Evolutionary conservation across 2,329 filamentous ascomycete genomes (phyloP).

Genomic region (Hirsutella thompsonii): DNA sequence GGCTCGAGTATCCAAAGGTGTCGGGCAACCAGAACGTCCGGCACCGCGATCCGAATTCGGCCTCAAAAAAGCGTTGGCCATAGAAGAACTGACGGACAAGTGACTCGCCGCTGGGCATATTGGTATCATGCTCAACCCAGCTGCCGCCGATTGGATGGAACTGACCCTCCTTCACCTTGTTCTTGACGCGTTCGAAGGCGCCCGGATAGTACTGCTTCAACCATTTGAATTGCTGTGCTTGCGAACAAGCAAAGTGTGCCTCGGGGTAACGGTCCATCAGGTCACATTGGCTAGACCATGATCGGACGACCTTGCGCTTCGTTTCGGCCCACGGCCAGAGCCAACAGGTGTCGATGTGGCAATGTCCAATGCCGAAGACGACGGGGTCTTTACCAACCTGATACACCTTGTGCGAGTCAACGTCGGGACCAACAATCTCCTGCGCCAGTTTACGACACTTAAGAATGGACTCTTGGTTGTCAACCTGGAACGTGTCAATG

Average conservation of each 20-base stretch:
- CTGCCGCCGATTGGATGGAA: constrained; percentile 95
- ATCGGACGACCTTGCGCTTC: constrained; percentile 88
- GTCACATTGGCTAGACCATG: constrained; percentile 94
- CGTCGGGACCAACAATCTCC: constrained; percentile 66
- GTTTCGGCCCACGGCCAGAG: constrained; percentile 98
- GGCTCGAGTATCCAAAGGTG: constrained; percentile 93
- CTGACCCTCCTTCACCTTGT: constrained; percentile 76
- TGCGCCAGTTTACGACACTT: constrained; percentile 72
- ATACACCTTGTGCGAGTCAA: constrained; percentile 79
- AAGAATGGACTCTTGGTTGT: constrained; percentile 63
- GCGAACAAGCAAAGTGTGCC: constrained; percentile 81
- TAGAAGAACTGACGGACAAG: constrained; percentile 90
- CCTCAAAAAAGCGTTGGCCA: constrained; percentile 89
- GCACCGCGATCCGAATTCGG: constrained; percentile 77
- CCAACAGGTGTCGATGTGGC: constrained; percentile 98
- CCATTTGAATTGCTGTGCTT: constrained; percentile 98
- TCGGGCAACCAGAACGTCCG: constrained; percentile 96
- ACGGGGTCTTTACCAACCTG: constrained; percentile 59
- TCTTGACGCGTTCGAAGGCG: constrained; percentile 80
- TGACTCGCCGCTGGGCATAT: constrained; percentile 90
- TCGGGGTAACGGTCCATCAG: constrained; percentile 92
- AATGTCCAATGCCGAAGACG: constrained; percentile 86
- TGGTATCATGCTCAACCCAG: constrained; percentile 98
- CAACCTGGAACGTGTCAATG: constrained; percentile 79
- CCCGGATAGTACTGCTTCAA: constrained; percentile 79